Conservation (phyloP, 306 rosid genomes). For the Trifolium fragiferum region DNA sequence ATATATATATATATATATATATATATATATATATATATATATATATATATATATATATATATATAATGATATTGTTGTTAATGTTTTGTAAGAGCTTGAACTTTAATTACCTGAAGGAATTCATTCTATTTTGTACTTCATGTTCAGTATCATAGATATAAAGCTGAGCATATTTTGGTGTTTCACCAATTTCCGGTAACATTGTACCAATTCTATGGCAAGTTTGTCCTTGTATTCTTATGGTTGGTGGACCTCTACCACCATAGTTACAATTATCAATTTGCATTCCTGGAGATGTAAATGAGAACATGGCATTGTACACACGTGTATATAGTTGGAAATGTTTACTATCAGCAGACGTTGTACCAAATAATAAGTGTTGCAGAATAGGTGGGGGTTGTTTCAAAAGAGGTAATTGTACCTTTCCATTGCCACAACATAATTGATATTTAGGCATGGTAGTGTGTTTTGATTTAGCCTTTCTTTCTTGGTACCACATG, state of each 20-base stretch:
- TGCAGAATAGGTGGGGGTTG: background rate
- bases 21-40: too few species aligned
- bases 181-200: background rate
- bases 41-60: too few species aligned
- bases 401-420: too few species aligned
- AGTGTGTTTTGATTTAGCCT: too few species aligned
- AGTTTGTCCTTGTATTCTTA: background rate
- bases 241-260: background rate
- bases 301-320: background rate
- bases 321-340: background rate
- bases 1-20: too few species aligned
- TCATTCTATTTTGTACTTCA: background rate
- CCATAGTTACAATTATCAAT: accelerated
- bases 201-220: background rate
- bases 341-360: background rate
- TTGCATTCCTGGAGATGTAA: background rate
- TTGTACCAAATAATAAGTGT: background rate
- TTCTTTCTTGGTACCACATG: too few species aligned
- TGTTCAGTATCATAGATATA: background rate
- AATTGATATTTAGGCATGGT: too few species aligned
- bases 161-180: background rate
- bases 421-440: too few species aligned
- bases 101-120: background rate
- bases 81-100: too few species aligned
- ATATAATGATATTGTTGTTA: too few species aligned